Base-by-base conservation (phyloP, 2,329 filamentous ascomycete genomes). In the Neonectria sp. region DNA sequence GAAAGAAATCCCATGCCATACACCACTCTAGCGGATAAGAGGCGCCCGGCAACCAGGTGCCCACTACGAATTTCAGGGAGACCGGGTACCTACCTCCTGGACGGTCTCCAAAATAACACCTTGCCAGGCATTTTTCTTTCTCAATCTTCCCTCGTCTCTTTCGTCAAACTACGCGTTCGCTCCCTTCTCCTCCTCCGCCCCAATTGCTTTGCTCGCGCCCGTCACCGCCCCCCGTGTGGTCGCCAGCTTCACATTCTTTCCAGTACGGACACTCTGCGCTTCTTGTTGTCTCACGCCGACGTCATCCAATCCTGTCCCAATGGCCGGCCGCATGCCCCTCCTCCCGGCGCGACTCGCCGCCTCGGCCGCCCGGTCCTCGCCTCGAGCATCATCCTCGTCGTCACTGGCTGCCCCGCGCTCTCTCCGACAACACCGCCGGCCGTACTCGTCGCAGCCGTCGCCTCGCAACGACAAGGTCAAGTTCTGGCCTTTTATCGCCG, bases 401-500 rank as follows among this genome's bases (percentile, higher is more conserved):
- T 57, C 68, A 24, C 60, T 63, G 46, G 55, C 62, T 33, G 25
- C 68, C 66, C 51, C 67, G 55, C 58, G 63, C 55, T 45, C 53
- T 68, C 70, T 68, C 60, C 68, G 61, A 65, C 73, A 61, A 71
- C 73, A 59, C 63, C 70, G 56, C 58, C 78, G 80, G 57, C 63
- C 73, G 79, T 90, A 85, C 70, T 85, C 84, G 59, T 81, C 83
- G 15, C 75, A 82, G 46, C 81, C 81, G 11, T 82, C 81, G 40
- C 78, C 77, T 21, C 78, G 79, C 51, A 73, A 76, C 49, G 79
- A 75, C 59, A 77, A 73, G 51, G 76, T 89, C 81, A 89, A 88
- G 79, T 89, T 89, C 77, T 89, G 86, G 86, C 87, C 87, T 2
- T 89, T 89, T 70, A n/a, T 86, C 52, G 77, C 80, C 58, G 80